Evolutionary conservation across 2,329 filamentous ascomycete species (phyloP), one percentile per base, ranked within the genome.

Genomic region (Coniochaeta sp.): DNA sequence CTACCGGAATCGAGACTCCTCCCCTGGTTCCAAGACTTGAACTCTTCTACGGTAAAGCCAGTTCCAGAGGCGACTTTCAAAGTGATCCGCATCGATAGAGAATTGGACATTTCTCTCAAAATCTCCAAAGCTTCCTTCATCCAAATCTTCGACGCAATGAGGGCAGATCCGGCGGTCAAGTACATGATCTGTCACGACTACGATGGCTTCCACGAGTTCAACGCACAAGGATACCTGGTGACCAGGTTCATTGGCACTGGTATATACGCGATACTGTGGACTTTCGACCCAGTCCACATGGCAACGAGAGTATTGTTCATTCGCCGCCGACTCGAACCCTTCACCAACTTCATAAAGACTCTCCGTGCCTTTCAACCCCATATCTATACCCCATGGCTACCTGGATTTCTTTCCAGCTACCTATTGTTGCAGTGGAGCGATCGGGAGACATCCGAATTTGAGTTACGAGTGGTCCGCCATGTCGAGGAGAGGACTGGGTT

Each of bases 181-280:
- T 61, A 61, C 28, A 52, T 61, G 59, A 58, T 61, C 36, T 58
- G 59, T 16, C 43, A 47, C 16, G 44, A 61, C 33, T 61, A 61
- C 28, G 59, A 61, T 47, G 59, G 59, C 56, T 61, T 58, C 44
- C 59, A 61, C 56, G 56, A 61, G 44, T 61, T 47, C 33, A 54
- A 36, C 36, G 28, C 8, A n/a, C 6, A 43, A 6, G 57, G 57
- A 16, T 61, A 58, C 22, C 59, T 33, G 16, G 24, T 52, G 19
- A 61, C 59, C 24, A 40, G 59, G 43, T 61, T 61, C 55, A 38
- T 58, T 24, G 59, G 59, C 40, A 61, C 36, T 4, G 5, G 12
- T 22, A 26, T 58, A 4, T 61, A 61, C 38, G 59, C 59, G 17
- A 19, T 61, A 4, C 40, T 61, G 16, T 61, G 59, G 59, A 61